Conservation (phyloP, 805 yeast genomes). For the Spencermartinsiella europaea region DNA sequence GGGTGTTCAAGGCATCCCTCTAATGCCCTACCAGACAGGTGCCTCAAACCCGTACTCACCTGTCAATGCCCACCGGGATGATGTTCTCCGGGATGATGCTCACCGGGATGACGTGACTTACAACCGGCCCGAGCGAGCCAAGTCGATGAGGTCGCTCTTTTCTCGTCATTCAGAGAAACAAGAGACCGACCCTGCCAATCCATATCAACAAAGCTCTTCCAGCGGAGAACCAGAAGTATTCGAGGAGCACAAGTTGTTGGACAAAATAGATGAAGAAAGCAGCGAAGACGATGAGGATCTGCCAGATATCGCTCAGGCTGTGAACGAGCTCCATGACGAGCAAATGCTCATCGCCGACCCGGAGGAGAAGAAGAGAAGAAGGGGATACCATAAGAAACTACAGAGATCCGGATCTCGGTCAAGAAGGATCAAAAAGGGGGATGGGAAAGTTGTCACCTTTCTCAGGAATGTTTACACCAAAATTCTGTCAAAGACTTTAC, state of each 20-base stretch:
- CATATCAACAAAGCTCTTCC: background rate
- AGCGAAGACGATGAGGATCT: slow-evolving; percentile 12
- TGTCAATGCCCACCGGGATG: background rate
- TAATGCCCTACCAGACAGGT: background rate
- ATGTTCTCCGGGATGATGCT: no score
- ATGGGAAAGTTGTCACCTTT: slow-evolving; percentile 7
- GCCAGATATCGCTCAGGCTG: slow-evolving; percentile 16
- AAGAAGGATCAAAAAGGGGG: slow-evolving; percentile 1
- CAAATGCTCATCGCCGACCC: slow-evolving; percentile 12
- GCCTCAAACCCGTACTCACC: background rate
- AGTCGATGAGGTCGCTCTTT: slow-evolving; percentile 1
- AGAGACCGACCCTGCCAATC: background rate
- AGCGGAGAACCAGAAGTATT: background rate
- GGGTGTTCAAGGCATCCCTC: background rate
- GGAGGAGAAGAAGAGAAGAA: slow-evolving; percentile 7
- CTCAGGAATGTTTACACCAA: slow-evolving; percentile 17
- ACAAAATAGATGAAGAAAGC: slow-evolving; percentile 10
- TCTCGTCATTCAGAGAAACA: background rate
- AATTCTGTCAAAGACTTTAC: slow-evolving; percentile 19
- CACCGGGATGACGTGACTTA: background rate
- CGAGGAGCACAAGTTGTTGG: background rate
- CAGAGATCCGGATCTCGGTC: slow-evolving; percentile 1
- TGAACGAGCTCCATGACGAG: slow-evolving; percentile 16
- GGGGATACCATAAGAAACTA: slow-evolving; percentile 16
- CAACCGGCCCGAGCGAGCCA: background rate